A percentile compares a stretch with the other conserved stretches of the same genome.
Conservation (phyloP, 768 basidiomycete species). For the Tulasnella sp. region DNA sequence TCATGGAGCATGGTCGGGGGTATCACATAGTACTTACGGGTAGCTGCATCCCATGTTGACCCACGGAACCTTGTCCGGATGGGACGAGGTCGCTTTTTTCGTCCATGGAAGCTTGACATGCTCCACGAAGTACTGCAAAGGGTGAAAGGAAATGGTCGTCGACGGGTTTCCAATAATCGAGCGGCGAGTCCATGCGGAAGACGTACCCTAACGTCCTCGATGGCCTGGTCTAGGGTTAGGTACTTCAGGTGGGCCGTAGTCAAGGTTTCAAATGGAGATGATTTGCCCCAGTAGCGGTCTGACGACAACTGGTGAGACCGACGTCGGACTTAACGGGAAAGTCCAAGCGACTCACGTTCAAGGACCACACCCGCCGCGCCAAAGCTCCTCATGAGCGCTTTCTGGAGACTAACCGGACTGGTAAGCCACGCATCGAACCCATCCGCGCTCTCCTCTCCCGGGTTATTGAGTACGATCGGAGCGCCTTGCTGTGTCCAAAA, state of each 20-base stretch:
- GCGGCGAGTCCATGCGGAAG: neutral
- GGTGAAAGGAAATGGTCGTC: neutral
- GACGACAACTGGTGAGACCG: neutral
- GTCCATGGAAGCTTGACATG: neutral
- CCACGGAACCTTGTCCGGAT: slow-evolving; percentile 3
- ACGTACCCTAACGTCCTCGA: slow-evolving; percentile 16
- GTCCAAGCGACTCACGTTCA: slow-evolving; percentile 12
- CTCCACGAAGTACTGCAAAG: slow-evolving; percentile 23
- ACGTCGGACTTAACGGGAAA: neutral
- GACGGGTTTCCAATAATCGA: neutral
- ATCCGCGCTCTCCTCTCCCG: slow-evolving; percentile 23
- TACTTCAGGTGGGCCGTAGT: slow-evolving; percentile 16
- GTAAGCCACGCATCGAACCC: neutral
- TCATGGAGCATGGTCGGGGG: no score
- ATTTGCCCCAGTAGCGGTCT: slow-evolving; percentile 26
- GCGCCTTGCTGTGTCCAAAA: slow-evolving; percentile 10
- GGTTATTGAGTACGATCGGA: slow-evolving; percentile 22
- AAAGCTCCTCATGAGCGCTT: slow-evolving; percentile 2
- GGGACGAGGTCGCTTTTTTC: neutral
- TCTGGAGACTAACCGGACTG: neutral
- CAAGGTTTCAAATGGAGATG: slow-evolving; percentile 7
- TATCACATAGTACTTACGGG: neutral
- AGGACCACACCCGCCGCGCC: slow-evolving; percentile 26
- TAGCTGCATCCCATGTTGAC: slow-evolving; percentile 19
- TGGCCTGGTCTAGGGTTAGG: neutral